Evolutionary conservation across 495 filamentous ascomycete species (phyloP).

Genomic region (Lasiosphaeris hirsuta): DNA sequence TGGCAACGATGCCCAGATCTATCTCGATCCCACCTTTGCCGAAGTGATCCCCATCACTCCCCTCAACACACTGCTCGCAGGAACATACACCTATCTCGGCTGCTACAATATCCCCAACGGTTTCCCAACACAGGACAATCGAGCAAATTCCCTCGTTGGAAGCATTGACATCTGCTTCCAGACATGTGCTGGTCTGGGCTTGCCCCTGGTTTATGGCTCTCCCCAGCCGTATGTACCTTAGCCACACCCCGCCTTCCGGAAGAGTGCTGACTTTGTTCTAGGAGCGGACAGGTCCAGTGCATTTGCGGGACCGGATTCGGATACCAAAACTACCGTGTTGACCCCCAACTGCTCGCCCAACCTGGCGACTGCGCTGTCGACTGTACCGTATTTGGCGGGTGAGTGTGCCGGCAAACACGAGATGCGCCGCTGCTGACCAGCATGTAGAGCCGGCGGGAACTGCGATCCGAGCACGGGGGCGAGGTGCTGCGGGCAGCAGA

Average conservation of each 20-base stretch:
- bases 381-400: background rate
- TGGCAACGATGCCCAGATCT: conserved; percentile 10
- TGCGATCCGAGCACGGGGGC: background rate
- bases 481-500: conserved; percentile 9
- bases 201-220: conserved; percentile 8
- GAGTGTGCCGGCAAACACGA: background rate
- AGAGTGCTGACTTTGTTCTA: background rate
- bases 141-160: background rate
- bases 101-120: conserved; percentile 2
- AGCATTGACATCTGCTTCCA: conserved; percentile 4
- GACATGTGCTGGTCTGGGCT: conserved; percentile 14
- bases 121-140: background rate
- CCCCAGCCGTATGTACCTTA: background rate
- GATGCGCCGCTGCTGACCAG: background rate
- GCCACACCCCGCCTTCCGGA: background rate
- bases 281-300: background rate
- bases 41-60: background rate
- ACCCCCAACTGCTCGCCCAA: background rate
- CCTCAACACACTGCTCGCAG: background rate
- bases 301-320: conserved; percentile 11
- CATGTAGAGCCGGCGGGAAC: background rate
- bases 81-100: conserved; percentile 10
- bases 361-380: background rate
- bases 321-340: conserved; percentile 4
- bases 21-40: conserved; percentile 22